Evolutionary conservation across 495 filamentous ascomycete species (phyloP).

Genomic region (Penicillium fimorum): DNA sequence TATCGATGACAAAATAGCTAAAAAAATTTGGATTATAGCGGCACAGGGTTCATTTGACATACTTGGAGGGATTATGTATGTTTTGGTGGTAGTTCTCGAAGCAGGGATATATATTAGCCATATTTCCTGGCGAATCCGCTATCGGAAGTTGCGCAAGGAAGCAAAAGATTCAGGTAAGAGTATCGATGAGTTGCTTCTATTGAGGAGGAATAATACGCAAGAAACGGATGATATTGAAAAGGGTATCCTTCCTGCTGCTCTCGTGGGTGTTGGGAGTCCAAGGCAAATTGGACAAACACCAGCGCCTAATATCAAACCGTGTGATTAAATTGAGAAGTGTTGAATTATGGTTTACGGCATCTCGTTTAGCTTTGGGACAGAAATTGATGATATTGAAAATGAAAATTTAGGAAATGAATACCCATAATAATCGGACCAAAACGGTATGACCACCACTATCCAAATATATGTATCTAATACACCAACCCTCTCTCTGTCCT

Average conservation of each 20-base stretch:
- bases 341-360: background rate
- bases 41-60: slow-evolving; percentile 70
- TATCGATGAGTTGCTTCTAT: slow-evolving; percentile 61
- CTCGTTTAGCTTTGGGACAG: too few species aligned
- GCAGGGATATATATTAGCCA: slow-evolving; percentile 68
- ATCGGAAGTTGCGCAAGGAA: slow-evolving; percentile 55
- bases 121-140: slow-evolving; percentile 63
- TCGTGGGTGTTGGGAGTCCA: background rate
- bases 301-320: background rate
- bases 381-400: too few species aligned
- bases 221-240: slow-evolving; percentile 5
- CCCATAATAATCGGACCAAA: background rate
- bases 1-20: slow-evolving; percentile 1
- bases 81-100: slow-evolving; percentile 66
- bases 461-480: background rate
- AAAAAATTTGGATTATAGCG: slow-evolving; percentile 33
- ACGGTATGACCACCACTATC: background rate
- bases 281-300: background rate
- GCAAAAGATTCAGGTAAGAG: slow-evolving; percentile 57
- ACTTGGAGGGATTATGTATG: slow-evolving; percentile 67
- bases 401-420: too few species aligned
- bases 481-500: background rate
- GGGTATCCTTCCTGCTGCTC: background rate
- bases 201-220: slow-evolving; percentile 9
- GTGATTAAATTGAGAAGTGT: background rate